Evolutionary conservation across 768 basidiomycete genomes (phyloP), one percentile per base, ranked within the genome.

Genomic region (Hericium rajendrae): DNA sequence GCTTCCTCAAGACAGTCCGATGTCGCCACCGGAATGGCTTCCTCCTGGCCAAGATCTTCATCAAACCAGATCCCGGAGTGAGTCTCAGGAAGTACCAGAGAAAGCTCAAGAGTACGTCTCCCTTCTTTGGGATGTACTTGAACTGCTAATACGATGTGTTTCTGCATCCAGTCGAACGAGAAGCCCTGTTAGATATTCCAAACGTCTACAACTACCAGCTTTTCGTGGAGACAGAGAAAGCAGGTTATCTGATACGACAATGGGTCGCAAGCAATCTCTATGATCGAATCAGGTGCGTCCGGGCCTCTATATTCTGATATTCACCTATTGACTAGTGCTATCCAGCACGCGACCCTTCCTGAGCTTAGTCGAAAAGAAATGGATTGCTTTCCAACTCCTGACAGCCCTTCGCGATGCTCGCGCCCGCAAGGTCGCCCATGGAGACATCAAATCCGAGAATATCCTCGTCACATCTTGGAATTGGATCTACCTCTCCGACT

Each of bases 371-470:
- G 97, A 99, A 76, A 98, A 98, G 80, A 92, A 91, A 68, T 99
- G 95, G 97, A 92, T 98, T 58, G 85, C 88, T 0, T 99, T 93
- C 66, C 97, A 98, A 69, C 76, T 98, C 1, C 76, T 98, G 59
- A 86, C 83, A 26, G 91, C 86, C 2, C 77, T 99, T 43, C 81
- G 88, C 22, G 90, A 91, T 63, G 84, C 91, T 0, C 81, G 91
- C 24, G 83, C 84, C 55, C 84, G 86, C 52, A 90, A 94, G 73
- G 76, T 94, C n/a, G 82, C 94, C 2, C 97, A 99, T 70, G 97
- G 97, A 10, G 95, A 98, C 69, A 88, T 99, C 76, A 98, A 97
- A 71, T 92, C 92, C 4, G 91, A 94, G 71, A 99, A 99, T 69
- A 83, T 99, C 63, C 81, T 98, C 53, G 91, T 98, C 51, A 94